Percentiles rank a stretch among this genome's conserved stretches.
These are phyloP conservation scores for Ophiostoma piceae DNA, from an alignment of 2,329 filamentous ascomycete species.

Conservation along the genomic window DNA sequence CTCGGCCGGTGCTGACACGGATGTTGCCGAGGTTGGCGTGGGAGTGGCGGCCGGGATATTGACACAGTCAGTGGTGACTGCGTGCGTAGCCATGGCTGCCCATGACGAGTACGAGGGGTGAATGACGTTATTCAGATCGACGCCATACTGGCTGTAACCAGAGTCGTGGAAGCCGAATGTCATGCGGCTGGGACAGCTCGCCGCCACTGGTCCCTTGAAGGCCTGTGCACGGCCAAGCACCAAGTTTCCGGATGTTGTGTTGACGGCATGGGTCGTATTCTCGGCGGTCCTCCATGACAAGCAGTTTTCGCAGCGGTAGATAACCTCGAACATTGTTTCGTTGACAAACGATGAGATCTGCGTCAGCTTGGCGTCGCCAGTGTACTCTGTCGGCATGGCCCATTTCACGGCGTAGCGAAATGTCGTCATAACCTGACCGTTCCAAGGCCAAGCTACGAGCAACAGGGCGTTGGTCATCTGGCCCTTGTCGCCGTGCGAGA, in stretches of 20 bases:
- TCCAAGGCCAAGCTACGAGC: constrained; percentile 53
- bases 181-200: background rate
- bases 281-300: constrained; percentile 49
- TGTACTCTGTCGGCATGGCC: constrained; percentile 52
- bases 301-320: constrained; percentile 61
- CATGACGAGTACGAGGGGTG: background rate
- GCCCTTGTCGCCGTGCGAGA: constrained; percentile 45
- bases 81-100: background rate
- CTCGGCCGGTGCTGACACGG: background rate
- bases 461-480: constrained; percentile 56
- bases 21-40: background rate
- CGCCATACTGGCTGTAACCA: background rate
- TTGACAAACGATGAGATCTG: constrained; percentile 56
- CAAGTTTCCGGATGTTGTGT: constrained; percentile 42
- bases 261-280: constrained; percentile 37
- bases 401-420: constrained; percentile 57
- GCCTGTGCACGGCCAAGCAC: constrained; percentile 40
- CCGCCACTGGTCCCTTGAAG: background rate
- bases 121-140: background rate
- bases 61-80: background rate
- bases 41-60: background rate
- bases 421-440: constrained; percentile 50
- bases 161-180: background rate
- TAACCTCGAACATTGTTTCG: constrained; percentile 53
- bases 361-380: constrained; percentile 54